Conservation (phyloP, 1,284 basidiomycete genomes). For the Chalciporus sp. region DNA sequence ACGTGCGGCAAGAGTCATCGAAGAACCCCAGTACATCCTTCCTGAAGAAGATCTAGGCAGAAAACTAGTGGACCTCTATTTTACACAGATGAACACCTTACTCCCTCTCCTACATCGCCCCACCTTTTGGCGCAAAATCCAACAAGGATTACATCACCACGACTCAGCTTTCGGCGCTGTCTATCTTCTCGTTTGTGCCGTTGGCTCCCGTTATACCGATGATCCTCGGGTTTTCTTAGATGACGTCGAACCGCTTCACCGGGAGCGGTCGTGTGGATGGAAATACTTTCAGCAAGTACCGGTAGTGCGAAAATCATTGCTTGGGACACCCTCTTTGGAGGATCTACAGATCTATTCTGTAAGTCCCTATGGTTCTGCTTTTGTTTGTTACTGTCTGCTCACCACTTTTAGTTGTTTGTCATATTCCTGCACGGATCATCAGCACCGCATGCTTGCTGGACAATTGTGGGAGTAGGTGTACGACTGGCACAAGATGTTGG, state of each 20-base stretch:
- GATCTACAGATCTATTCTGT: conserved; percentile 62
- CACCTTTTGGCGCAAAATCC: conserved; percentile 67
- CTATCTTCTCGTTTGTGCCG: conserved; percentile 75
- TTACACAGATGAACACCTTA: conserved; percentile 59
- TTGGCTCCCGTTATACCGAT: conserved; percentile 68
- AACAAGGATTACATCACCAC: conserved; percentile 56
- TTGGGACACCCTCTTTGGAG: conserved; percentile 55
- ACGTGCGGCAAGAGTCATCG: conserved; percentile 20
- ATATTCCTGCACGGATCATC: conserved; percentile 61
- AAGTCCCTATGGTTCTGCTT: conserved; percentile 20
- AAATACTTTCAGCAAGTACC: conserved; percentile 72
- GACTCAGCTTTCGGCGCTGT: conserved; percentile 69
- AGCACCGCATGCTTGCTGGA: conserved; percentile 73
- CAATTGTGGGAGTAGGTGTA: conserved; percentile 69
- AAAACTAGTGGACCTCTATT: conserved; percentile 71
- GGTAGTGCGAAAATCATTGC: conserved; percentile 46
- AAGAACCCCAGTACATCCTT: conserved; percentile 41
- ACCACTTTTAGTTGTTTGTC: conserved; percentile 41
- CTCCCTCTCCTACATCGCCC: conserved; percentile 79
- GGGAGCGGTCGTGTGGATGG: conserved; percentile 68
- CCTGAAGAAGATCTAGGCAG: conserved; percentile 65
- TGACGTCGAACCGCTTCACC: conserved; percentile 29
- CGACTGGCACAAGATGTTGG: conserved; percentile 71
- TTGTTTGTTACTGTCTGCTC: background rate
- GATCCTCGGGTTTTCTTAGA: conserved; percentile 61